Conservation (phyloP, 2,329 filamentous ascomycete species). For the Thielaviopsis populi region DNA sequence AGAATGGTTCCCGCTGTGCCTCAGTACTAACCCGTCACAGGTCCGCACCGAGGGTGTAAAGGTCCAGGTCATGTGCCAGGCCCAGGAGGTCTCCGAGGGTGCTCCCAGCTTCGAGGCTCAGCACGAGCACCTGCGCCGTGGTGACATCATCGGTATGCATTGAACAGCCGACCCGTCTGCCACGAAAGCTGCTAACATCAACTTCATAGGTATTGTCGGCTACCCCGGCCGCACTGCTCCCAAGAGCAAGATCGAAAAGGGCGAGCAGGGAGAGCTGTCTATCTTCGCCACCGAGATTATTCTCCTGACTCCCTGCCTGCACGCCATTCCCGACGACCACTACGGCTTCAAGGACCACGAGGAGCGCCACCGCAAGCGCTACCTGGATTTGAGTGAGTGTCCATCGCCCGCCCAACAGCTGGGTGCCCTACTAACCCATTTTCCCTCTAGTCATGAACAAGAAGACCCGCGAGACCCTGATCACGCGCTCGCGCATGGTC, state of each 20-base stretch:
- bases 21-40: not conserved
- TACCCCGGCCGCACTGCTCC: constrained; percentile 74
- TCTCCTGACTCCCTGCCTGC: constrained; percentile 79
- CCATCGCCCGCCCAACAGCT: not conserved
- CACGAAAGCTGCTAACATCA: not conserved
- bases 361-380: constrained; percentile 80
- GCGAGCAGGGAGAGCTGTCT: constrained; percentile 78
- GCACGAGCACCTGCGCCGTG: constrained; percentile 75
- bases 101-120: constrained; percentile 63
- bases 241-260: constrained; percentile 66
- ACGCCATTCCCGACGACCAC: constrained; percentile 77
- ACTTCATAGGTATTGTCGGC: constrained; percentile 42
- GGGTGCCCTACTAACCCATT: not conserved
- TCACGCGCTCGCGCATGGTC: constrained; percentile 66
- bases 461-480: constrained; percentile 64
- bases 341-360: constrained; percentile 95
- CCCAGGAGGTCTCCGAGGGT: constrained; percentile 56
- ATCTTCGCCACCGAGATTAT: constrained; percentile 81
- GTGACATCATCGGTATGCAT: constrained; percentile 65
- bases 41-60: constrained; percentile 48
- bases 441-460: constrained; percentile 64
- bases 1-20: not conserved
- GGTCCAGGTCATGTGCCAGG: constrained; percentile 85
- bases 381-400: constrained; percentile 58
- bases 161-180: not conserved